Conservation (phyloP, 1,284 basidiomycete species). For the Ustilago tritici region DNA sequence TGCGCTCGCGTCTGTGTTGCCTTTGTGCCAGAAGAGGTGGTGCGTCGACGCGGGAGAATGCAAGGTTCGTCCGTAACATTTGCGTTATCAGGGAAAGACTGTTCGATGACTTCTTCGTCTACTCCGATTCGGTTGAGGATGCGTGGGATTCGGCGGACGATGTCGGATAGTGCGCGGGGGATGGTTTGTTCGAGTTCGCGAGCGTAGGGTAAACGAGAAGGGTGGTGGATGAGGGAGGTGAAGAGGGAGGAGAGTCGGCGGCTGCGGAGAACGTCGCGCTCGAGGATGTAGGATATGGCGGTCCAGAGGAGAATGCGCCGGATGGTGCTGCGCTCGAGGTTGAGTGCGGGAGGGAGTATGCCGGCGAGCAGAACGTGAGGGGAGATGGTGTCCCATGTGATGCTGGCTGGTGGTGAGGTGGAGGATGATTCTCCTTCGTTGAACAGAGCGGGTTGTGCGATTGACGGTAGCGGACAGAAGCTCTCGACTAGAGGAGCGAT, state of each 20-base stretch:
- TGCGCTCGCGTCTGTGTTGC: constrained; percentile 9
- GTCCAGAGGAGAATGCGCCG: constrained; percentile 38
- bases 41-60: constrained; percentile 7
- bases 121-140: constrained; percentile 31
- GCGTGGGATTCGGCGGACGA: constrained; percentile 19
- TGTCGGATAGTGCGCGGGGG: constrained; percentile 14
- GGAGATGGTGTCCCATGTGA: constrained; percentile 14
- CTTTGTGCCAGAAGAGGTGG: background rate
- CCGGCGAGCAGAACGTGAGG: constrained; percentile 26
- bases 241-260: constrained; percentile 19
- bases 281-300: constrained; percentile 24
- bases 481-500: constrained; percentile 5
- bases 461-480: constrained; percentile 20
- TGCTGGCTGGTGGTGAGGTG: background rate
- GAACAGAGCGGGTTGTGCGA: background rate
- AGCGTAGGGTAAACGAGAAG: background rate
- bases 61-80: constrained; percentile 13
- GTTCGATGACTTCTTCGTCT: constrained; percentile 18
- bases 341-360: constrained; percentile 19
- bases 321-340: constrained; percentile 17
- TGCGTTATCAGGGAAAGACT: constrained; percentile 35
- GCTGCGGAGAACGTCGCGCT: constrained; percentile 16
- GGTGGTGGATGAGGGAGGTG: constrained; percentile 9
- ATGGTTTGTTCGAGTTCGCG: constrained; percentile 8
- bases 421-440: background rate